A percentile compares a stretch with the other conserved stretches of the same genome.
These are phyloP conservation scores for Capsella bursapastoris DNA, from an alignment of 345 rosid genomes.

Conservation along the genomic window DNA sequence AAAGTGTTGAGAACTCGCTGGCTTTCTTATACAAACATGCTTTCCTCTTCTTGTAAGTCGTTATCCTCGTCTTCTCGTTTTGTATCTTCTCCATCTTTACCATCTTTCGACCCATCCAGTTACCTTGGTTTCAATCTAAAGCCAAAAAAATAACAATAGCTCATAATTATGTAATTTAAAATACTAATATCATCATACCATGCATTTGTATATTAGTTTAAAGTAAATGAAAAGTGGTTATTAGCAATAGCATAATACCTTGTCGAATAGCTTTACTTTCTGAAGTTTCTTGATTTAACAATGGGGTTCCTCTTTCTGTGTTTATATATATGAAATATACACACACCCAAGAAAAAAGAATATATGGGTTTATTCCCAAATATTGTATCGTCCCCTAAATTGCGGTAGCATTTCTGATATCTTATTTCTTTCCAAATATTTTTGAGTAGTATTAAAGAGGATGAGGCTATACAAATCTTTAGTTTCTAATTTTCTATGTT, in stretches of 20 bases:
- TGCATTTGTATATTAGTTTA: not conserved
- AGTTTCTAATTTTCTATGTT: not conserved
- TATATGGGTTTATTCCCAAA: conserved; percentile 20
- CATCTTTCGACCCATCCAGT: conserved; percentile 46
- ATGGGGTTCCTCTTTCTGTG: conserved; percentile 38
- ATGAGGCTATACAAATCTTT: not conserved
- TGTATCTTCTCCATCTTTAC: conserved; percentile 41
- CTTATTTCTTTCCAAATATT: conserved; percentile 10
- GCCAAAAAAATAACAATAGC: not conserved
- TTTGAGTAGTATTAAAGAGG: conserved; percentile 8
- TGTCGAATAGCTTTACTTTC: conserved; percentile 33
- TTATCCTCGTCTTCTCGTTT: conserved; percentile 48
- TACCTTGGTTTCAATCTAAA: conserved; percentile 1
- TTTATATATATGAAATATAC: conserved; percentile 23
- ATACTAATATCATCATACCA: not conserved
- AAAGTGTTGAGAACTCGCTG: conserved; percentile 46
- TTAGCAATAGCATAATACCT: conserved; percentile 32
- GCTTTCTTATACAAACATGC: conserved; percentile 48
- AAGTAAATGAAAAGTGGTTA: not conserved
- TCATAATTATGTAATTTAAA: not conserved
- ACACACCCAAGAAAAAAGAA: conserved; percentile 15
- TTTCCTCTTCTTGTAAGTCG: conserved; percentile 49
- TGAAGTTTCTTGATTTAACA: conserved; percentile 44
- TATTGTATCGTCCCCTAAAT: conserved; percentile 27
- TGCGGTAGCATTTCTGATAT: conserved; percentile 20